Evolutionary conservation across 2,329 filamentous ascomycete species (phyloP).

Genomic region (Neocatenulostroma microsporum): DNA sequence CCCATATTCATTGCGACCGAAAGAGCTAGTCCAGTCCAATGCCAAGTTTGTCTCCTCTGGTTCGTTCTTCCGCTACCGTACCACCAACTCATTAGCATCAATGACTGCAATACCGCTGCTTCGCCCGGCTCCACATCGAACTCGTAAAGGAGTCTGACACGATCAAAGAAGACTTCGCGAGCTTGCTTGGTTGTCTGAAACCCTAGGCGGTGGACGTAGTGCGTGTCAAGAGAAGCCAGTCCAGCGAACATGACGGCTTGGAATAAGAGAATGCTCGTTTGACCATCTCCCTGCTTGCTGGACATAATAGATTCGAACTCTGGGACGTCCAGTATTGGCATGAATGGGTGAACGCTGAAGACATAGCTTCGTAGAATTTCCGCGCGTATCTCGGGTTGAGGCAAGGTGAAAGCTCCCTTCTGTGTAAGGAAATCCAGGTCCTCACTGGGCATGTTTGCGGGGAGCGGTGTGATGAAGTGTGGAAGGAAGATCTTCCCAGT

Average conservation of each 20-base stretch:
- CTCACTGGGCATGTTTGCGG: conserved; percentile 66
- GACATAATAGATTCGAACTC: conserved; percentile 57
- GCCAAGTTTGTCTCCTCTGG: conserved; percentile 98
- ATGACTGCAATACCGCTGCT: conserved; percentile 76
- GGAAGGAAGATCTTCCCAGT: conserved; percentile 39
- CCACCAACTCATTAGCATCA: conserved; percentile 93
- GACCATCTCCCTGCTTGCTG: conserved; percentile 61
- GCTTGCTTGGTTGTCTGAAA: conserved; percentile 72
- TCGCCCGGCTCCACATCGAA: conserved; percentile 92
- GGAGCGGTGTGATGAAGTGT: conserved; percentile 71
- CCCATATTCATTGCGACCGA: conserved; percentile 91
- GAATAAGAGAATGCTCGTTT: conserved; percentile 77
- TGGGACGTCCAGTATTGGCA: conserved; percentile 70
- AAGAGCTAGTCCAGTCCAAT: conserved; percentile 96
- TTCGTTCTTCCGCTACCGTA: conserved; percentile 94
- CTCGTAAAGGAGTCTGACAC: conserved; percentile 81
- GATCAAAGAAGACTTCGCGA: conserved; percentile 80
- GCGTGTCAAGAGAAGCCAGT: conserved; percentile 78
- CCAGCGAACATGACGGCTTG: conserved; percentile 94
- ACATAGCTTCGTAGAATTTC: conserved; percentile 75
- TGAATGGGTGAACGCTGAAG: conserved; percentile 87
- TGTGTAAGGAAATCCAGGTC: conserved; percentile 75
- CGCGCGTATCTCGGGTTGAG: conserved; percentile 61
- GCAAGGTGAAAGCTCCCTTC: conserved; percentile 78
- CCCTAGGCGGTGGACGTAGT: conserved; percentile 66